Evolutionary conservation across 2,329 filamentous ascomycete genomes (phyloP), one percentile per base, ranked within the genome.

Genomic region (Cercospora sojina): DNA sequence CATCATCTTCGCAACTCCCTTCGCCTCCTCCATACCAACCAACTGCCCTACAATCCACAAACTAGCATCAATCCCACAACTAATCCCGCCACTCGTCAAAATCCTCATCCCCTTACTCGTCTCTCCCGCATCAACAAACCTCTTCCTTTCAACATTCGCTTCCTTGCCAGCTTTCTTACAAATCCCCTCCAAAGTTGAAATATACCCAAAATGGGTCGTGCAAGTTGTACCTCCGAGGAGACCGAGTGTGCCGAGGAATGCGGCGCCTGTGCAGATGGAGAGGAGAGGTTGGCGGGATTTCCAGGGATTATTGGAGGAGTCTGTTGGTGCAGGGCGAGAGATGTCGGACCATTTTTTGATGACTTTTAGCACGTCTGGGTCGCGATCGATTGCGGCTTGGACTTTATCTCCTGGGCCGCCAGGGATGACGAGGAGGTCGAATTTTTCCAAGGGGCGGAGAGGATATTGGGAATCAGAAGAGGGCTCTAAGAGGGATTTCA

Each of bases 11-110:
- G 68, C 64, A 25, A 68, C 53, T 35, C 63, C 63, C 59, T 59
- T 64, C 31, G 73, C 71, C 67, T 67, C 68, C 5, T 68, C 68
- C 32, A 64, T 16, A n/a, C 35, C 31, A 9, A 56, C 20, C 13
- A 64, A 27, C 25, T 66, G 51, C 12, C 59, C 62, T 8, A 62
- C 13, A n/a, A 70, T 61, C 65, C 64, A 68, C 41, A 70, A 41
- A 35, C 60, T 58, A 31, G 65, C 65, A 63, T 70, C 68, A 32
- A 70, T 66, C 9, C 68, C 68, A 63, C 66, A 68, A 55, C 66
- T 68, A n/a, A 70, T 64, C 3, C 68, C 65, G 0, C 65, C 65
- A 20, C 65, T 55, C 7, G 66, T 69, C 13, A 68, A 35, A 16
- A 69, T 29, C 10, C 63, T 59, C 38, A 65, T 61, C 3, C 67